phyloP scores from a whole-genome alignment of 176 grass and related monocot species.

The Cymbopogon citratus region DNA sequence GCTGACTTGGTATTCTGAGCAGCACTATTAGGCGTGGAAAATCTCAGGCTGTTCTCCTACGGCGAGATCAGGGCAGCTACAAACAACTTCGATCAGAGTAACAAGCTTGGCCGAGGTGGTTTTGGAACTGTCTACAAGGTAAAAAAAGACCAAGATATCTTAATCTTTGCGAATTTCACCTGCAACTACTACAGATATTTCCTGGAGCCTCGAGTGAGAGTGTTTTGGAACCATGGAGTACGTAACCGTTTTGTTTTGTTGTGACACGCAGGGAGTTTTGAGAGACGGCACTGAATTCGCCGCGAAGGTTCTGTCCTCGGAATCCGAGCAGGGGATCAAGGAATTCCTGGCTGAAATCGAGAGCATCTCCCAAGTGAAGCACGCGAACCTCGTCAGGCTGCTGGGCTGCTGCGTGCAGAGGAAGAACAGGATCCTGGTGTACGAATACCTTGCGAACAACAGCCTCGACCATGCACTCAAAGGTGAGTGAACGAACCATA shows the following conservation, averaged over 20 bases:
- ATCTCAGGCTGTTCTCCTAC: slow-evolving; percentile 31
- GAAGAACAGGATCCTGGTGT: slow-evolving; percentile 42
- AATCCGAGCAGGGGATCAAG: slow-evolving; percentile 51
- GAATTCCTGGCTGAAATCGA: slow-evolving; percentile 63
- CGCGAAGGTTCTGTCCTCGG: slow-evolving; percentile 39
- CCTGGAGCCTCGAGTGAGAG: neutral
- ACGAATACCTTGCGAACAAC: slow-evolving; percentile 47
- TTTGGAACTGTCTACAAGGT: slow-evolving; percentile 59
- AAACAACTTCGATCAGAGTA: slow-evolving; percentile 26
- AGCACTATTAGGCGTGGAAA: slow-evolving; percentile 17
- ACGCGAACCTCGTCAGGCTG: slow-evolving; percentile 36
- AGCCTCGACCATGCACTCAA: slow-evolving; percentile 46
- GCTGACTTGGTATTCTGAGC: neutral
- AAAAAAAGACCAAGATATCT: neutral
- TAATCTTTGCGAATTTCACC: neutral
- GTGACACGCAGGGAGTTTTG: slow-evolving; percentile 32
- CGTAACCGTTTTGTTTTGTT: neutral
- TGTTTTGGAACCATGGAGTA: neutral
- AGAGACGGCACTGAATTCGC: slow-evolving; percentile 41
- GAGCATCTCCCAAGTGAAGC: slow-evolving; percentile 39
- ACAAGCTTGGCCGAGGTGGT: slow-evolving; percentile 44
- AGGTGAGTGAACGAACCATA: neutral
- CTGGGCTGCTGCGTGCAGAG: slow-evolving; percentile 46
- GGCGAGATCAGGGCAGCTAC: slow-evolving; percentile 38
- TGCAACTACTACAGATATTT: neutral